Conservation (phyloP, 108 stramenopile species). For the Cyclotella baltica region DNA sequence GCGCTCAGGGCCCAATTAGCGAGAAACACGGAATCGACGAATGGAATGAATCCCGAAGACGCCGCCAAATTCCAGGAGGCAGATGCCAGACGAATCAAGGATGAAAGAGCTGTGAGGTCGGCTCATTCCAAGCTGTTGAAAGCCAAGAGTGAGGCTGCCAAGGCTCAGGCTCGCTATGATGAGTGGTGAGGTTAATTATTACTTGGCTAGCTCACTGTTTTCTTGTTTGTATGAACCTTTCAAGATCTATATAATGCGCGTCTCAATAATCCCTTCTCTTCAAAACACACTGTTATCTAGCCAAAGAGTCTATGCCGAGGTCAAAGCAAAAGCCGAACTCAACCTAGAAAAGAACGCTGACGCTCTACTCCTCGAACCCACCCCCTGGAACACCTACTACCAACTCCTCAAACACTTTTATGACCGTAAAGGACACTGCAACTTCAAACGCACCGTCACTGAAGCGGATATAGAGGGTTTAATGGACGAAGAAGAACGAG, state of each 20-base stretch:
- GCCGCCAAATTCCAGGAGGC: conserved; percentile 21
- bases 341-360: conserved; percentile 32
- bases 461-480: conserved; percentile 32
- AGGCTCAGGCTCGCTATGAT: conserved; percentile 28
- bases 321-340: conserved; percentile 9
- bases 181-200: conserved; percentile 11
- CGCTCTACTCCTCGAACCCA: conserved; percentile 40
- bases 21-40: conserved; percentile 2
- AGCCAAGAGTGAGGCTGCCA: conserved; percentile 31
- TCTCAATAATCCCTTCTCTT: too few relatives aligned
- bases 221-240: background rate
- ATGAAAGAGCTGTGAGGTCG: conserved; percentile 29
- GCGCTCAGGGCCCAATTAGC: background rate
- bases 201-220: background rate
- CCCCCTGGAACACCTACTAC: conserved; percentile 47
- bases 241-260: too few relatives aligned
- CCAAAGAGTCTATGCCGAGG: conserved; percentile 18
- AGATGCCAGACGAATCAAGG: conserved; percentile 24
- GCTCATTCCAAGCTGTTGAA: conserved; percentile 29
- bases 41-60: conserved; percentile 25
- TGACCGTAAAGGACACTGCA: conserved; percentile 46
- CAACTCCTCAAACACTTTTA: conserved; percentile 25
- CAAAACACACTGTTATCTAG: background rate
- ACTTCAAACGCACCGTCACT: conserved; percentile 46
- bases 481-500: conserved; percentile 32